Base-by-base conservation (phyloP, 768 basidiomycete species). In the Coprinopsis strossmayeri region DNA sequence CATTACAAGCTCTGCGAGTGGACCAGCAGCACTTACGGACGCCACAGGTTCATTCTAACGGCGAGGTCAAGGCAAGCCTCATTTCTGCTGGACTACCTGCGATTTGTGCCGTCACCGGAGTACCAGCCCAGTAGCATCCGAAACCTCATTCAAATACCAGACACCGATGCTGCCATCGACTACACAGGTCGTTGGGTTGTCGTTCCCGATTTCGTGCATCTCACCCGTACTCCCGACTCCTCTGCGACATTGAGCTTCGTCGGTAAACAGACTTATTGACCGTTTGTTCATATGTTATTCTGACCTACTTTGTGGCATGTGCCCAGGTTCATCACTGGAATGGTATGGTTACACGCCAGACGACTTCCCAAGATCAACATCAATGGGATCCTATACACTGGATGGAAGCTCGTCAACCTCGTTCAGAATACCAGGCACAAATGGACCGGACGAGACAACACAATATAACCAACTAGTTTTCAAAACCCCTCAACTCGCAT, bases 311-410 rank as follows among this genome's bases (percentile, higher is more conserved):
- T 5, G 25, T 3, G 9, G 18, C 4, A 18, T 27, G 25, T 23
- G 9, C 23, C 3, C 5, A 45, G 43, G 43, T 7, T n/a, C 43
- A 5, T 32, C 28, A 3, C 11, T 45, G 43, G 43, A 45, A 32
- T 45, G 43, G 43, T 45, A 45, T 23, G 43, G 43, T 15, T 45
- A 18, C 43, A 5, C 11, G 4, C 27, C 43, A 45, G n/a, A 12
- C 5, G 43, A 32, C 4, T 32, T 45, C n/a, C 9, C 26, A 5
- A 12, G 4, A 3, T 9, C 15, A 28, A 3, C 12, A 12, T 45
- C 43, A 15, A 20, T 12, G 28, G 43, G 9, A 32, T n/a, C 5
- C 4, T 45, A 18, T 15, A 9, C 43, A 4, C 15, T 45, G 4
- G 43, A 45, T 20, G 43, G 43, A 3, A 27, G 7, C 7, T 3